Evolutionary conservation across 2,329 filamentous ascomycete genomes (phyloP).

Genomic region (Hypoxylon sp.): DNA sequence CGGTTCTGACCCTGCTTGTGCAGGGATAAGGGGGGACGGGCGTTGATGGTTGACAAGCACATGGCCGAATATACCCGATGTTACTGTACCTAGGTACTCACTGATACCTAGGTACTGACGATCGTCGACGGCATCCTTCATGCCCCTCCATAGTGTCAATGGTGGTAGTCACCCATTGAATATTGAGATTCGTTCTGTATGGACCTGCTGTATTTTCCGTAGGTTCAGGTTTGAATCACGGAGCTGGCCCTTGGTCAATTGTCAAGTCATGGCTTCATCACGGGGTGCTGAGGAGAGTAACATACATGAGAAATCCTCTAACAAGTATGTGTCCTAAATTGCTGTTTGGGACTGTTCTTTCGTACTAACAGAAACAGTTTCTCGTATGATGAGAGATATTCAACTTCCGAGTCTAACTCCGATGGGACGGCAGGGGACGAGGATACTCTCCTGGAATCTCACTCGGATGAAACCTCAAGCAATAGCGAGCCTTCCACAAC

Average conservation of each 20-base stretch:
- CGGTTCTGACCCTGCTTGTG: not conserved
- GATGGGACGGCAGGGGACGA: not conserved
- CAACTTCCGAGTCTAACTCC: conserved; percentile 2
- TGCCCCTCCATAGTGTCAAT: not conserved
- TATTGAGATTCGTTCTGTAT: not conserved
- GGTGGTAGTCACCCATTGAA: not conserved
- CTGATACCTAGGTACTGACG: not conserved
- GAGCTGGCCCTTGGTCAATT: not conserved
- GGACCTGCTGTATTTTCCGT: not conserved
- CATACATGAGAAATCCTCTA: not conserved
- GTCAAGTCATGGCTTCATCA: conserved; percentile 6
- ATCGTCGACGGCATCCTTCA: not conserved
- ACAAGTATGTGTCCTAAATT: not conserved
- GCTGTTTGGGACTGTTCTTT: not conserved
- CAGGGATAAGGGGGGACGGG: not conserved
- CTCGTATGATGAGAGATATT: conserved; percentile 1
- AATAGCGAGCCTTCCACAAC: conserved; percentile 4
- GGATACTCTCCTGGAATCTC: not conserved
- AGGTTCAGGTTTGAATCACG: not conserved
- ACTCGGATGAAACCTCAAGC: not conserved
- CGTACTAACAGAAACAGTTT: not conserved
- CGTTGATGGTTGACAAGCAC: not conserved
- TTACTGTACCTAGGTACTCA: not conserved
- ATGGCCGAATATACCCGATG: conserved; percentile 4
- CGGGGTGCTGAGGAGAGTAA: not conserved